Evolutionary conservation across 1,284 basidiomycete genomes (phyloP).

Genomic region (Ganoderma multipileum): DNA sequence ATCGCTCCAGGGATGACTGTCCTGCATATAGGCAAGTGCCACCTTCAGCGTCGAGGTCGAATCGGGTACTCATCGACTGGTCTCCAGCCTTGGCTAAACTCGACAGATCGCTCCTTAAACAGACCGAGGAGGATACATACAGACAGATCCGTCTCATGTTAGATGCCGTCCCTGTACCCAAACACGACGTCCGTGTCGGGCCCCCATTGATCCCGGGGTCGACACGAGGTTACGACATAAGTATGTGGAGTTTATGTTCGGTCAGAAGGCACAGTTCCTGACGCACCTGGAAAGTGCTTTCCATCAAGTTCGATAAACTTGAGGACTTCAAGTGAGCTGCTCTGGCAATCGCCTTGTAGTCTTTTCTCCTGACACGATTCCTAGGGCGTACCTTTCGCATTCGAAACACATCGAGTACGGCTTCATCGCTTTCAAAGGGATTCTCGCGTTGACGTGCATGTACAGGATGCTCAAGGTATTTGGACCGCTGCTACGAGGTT

Average conservation of each 20-base stretch:
- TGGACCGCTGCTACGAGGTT: constrained; percentile 19
- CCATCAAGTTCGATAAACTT: constrained; percentile 18
- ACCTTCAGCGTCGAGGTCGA: too few relatives aligned
- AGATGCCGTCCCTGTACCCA: constrained; percentile 18
- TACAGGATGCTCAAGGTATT: constrained; percentile 17
- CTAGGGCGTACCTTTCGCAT: constrained; percentile 23
- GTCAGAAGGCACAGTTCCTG: background rate
- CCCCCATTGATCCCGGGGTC: constrained; percentile 15
- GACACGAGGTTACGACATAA: constrained; percentile 25
- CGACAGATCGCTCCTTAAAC: constrained; percentile 13
- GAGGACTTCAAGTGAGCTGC: constrained; percentile 21
- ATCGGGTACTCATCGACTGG: too few relatives aligned
- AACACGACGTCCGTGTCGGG: constrained; percentile 22
- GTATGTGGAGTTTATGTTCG: background rate
- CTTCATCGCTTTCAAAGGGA: background rate
- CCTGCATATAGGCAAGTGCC: constrained; percentile 22
- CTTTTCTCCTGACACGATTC: background rate
- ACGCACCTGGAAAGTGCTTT: constrained; percentile 9
- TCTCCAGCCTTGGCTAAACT: constrained; percentile 24
- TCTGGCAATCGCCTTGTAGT: background rate
- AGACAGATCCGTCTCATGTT: constrained; percentile 19
- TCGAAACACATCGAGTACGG: constrained; percentile 25
- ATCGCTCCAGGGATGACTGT: constrained; percentile 12
- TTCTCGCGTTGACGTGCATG: background rate
- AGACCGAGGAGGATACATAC: constrained; percentile 17